Percentiles rank a stretch among this genome's conserved stretches.
Evolutionary conservation across 306 rosid species (phyloP).

Genomic region (Calophaca sinica): DNA sequence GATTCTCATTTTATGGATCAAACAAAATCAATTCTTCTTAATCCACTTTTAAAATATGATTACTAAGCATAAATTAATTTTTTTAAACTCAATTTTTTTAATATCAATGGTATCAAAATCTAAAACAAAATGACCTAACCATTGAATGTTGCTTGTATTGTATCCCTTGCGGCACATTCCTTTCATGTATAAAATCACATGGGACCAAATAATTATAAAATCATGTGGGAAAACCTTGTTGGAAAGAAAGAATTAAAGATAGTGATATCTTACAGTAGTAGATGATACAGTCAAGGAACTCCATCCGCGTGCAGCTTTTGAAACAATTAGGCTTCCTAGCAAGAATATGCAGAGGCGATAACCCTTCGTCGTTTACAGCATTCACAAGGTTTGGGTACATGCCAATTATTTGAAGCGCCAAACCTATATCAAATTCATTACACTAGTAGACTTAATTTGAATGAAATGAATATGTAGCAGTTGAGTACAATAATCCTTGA

Average conservation of each 20-base stretch:
- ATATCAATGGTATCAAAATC: too few relatives aligned
- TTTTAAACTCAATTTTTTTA: too few relatives aligned
- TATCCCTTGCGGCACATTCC: too few relatives aligned
- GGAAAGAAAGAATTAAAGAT: neutral
- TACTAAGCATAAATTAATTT: too few relatives aligned
- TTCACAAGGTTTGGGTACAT: slow-evolving; percentile 48
- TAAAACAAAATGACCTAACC: too few relatives aligned
- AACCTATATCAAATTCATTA: slow-evolving; percentile 57
- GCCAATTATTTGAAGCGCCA: slow-evolving; percentile 52
- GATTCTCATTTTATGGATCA: too few relatives aligned
- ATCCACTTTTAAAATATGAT: too few relatives aligned
- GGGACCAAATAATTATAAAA: neutral
- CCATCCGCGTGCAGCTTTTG: slow-evolving; percentile 55
- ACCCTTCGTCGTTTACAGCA: slow-evolving; percentile 44
- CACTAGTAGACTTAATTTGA: too few relatives aligned
- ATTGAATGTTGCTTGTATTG: too few relatives aligned
- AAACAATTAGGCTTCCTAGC: slow-evolving; percentile 58
- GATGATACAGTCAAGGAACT: slow-evolving; percentile 38
- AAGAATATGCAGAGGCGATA: slow-evolving; percentile 56
- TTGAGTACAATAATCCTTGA: too few relatives aligned
- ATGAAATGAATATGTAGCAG: neutral
- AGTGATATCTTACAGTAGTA: slow-evolving; percentile 47
- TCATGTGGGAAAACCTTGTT: neutral
- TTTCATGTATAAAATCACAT: neutral
- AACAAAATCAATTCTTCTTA: too few relatives aligned